phyloP scores from a whole-genome alignment of 2,329 filamentous ascomycete genomes.

The Claviceps digitariae region DNA sequence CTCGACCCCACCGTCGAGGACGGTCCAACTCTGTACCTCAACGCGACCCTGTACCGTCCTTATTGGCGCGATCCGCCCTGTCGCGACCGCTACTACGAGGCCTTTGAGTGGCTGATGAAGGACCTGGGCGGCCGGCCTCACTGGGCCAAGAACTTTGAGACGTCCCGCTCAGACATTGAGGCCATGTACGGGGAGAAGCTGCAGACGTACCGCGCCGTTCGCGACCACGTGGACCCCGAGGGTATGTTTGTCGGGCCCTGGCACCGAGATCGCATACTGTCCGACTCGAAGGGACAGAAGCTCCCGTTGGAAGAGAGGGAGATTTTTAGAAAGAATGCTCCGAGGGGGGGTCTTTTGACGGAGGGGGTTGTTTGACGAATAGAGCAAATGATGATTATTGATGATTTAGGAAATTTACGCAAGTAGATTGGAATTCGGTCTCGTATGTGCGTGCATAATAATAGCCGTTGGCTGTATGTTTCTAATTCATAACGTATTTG shows the following conservation, averaged over 20 bases:
- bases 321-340: constrained; percentile 12
- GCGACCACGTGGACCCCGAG: constrained; percentile 60
- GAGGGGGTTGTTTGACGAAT: constrained; percentile 1
- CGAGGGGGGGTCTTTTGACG: constrained; percentile 14
- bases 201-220: constrained; percentile 50
- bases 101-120: constrained; percentile 82
- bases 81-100: constrained; percentile 66
- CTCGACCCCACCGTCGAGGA: constrained; percentile 58
- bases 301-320: constrained; percentile 26
- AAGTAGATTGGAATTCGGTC: too few relatives aligned
- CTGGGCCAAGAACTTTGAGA: constrained; percentile 84
- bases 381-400: not conserved
- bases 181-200: constrained; percentile 57
- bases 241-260: constrained; percentile 86
- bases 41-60: constrained; percentile 78
- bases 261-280: constrained; percentile 59
- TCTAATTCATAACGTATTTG: too few relatives aligned
- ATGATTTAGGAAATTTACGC: too few relatives aligned
- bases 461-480: too few relatives aligned
- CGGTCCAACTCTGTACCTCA: constrained; percentile 72
- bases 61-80: constrained; percentile 69
- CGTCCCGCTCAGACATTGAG: constrained; percentile 46
- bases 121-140: constrained; percentile 72
- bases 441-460: too few relatives aligned
- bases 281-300: constrained; percentile 13